phyloP scores from a whole-genome alignment of 345 rosid genomes.

The Ricinus communis region DNA sequence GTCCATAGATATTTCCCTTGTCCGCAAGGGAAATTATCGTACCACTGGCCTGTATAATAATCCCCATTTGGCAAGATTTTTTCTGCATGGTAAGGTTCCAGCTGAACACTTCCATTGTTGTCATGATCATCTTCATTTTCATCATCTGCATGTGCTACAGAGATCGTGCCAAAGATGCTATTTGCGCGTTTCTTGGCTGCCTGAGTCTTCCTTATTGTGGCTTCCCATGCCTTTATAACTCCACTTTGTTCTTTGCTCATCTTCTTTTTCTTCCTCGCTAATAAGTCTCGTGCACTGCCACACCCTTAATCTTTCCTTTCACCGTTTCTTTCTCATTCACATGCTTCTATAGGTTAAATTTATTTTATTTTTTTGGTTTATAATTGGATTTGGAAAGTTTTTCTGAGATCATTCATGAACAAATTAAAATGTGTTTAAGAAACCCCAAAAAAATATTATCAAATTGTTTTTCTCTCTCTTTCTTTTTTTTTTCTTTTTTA shows the following conservation, averaged over 20 bases:
- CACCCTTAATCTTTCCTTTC: neutral
- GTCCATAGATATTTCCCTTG: conserved; percentile 89
- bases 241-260: conserved; percentile 74
- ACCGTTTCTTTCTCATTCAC: neutral
- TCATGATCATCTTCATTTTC: conserved; percentile 39
- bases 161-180: conserved; percentile 70
- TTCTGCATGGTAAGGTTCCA: conserved; percentile 58
- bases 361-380: neutral
- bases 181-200: conserved; percentile 89
- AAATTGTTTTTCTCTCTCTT: too few species aligned
- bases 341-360: neutral
- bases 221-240: conserved; percentile 88
- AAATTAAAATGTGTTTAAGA: too few species aligned
- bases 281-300: too few species aligned
- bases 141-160: conserved; percentile 50
- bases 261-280: neutral
- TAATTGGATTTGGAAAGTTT: neutral
- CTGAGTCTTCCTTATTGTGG: conserved; percentile 78
- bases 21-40: conserved; percentile 78
- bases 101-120: neutral
- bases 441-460: too few species aligned
- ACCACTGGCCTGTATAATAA: conserved; percentile 86
- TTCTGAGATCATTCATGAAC: conserved; percentile 6
- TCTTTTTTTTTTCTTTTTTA: conserved; percentile 13
- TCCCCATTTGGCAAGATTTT: conserved; percentile 81